Base-by-base conservation (phyloP, 495 filamentous ascomycete genomes). In the Apodospora peruviana region DNA sequence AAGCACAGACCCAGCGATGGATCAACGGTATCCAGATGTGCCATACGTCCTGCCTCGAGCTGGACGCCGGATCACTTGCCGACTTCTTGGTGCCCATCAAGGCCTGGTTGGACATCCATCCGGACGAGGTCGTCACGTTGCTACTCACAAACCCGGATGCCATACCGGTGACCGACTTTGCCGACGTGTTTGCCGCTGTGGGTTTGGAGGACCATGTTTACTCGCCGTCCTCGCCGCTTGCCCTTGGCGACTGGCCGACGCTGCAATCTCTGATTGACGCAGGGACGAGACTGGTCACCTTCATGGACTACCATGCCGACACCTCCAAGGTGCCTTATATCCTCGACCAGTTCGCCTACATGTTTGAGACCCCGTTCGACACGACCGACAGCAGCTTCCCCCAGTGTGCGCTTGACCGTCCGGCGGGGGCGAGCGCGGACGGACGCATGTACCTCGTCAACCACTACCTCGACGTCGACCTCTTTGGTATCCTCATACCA, bases 361-460 rank as follows among this genome's bases (percentile, higher is more conserved):
- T 84, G 58, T 87, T 83, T 69, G 85, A 88, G 60, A 88, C 81
- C 27, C 73, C 75, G 0, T 88, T 80, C 68, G 80, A 83, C 24
- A 77, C 80, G 9, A 80, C 71, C 19, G 70, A 74, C 20, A 57
- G 70, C 0, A 72, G 73, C 3, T 79, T 84, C 55, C 83, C 79
- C 60, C 52, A 55, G 36, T 88, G 85, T 61, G 61, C 60, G 5
- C 64, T 85, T 27, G 72, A 87, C 53, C 74, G 85, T 11, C 85
- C 85, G 5, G 58, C 54, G n/a, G 60, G 67, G 11, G 64, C 75
- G 20, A 69, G 67, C 14, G 64, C 75, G 3, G 66, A 74, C 12
- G 71, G 73, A 1, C 75, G 83, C 41, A 76, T 93, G 80, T 90
- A 88, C 53, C 82, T 93, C 64, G 86, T 85, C 29, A 95, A 95